These are phyloP conservation scores for Volvox africanus DNA, from an alignment of 139 green algal genomes.

Conservation along the genomic window DNA sequence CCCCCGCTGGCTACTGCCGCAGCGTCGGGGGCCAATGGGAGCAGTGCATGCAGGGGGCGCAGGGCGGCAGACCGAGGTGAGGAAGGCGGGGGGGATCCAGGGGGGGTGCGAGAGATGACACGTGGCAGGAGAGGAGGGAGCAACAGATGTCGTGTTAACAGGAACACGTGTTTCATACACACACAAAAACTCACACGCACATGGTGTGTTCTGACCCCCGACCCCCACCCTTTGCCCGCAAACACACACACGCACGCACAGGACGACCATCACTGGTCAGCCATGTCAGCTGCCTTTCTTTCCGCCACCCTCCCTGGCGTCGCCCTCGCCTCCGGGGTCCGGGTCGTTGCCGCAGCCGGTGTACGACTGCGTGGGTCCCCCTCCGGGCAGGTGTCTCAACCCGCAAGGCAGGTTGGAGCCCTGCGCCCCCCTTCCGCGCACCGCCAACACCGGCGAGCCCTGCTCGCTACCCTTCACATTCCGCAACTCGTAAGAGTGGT, in stretches of 20 bases:
- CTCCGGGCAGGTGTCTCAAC: conserved; percentile 23
- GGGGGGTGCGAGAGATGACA: no score
- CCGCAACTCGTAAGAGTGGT: conserved; percentile 4
- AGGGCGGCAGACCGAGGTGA: conserved; percentile 33
- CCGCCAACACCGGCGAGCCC: neutral
- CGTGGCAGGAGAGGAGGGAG: no score
- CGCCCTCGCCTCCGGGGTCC: neutral
- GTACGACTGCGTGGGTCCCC: conserved; percentile 35
- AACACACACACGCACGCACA: neutral
- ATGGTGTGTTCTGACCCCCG: no score
- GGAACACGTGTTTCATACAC: no score
- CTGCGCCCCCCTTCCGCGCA: conserved; percentile 9
- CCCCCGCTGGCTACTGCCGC: conserved; percentile 30
- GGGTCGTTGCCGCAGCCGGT: neutral
- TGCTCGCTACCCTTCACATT: conserved; percentile 42
- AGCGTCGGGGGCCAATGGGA: conserved; percentile 13
- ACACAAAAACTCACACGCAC: no score
- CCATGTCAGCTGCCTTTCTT: conserved; percentile 42
- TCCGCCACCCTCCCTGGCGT: neutral
- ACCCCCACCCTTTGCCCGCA: neutral
- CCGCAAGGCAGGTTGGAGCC: conserved; percentile 35
- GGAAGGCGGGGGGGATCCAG: neutral
- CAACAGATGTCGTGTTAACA: no score
- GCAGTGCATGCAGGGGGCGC: conserved; percentile 39
- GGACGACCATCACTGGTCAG: conserved; percentile 40